These are phyloP conservation scores for Neonectria punicea DNA, from an alignment of 2,329 filamentous ascomycete species.

Conservation along the genomic window DNA sequence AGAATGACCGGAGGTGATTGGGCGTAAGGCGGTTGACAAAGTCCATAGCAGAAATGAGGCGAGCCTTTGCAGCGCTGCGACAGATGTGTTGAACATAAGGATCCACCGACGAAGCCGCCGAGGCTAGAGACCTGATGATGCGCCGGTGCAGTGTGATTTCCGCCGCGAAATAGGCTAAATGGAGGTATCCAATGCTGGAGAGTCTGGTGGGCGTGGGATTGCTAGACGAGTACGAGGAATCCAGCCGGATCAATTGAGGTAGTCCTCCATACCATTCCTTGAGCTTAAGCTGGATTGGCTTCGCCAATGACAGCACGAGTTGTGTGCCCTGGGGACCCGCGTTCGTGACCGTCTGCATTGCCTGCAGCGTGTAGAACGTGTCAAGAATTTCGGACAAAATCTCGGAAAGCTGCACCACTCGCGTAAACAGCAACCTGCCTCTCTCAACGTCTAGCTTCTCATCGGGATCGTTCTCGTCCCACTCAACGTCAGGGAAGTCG, in stretches of 20 bases:
- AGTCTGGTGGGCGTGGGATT: slow-evolving; percentile 56
- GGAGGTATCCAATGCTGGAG: slow-evolving; percentile 78
- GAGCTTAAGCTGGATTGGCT: slow-evolving; percentile 83
- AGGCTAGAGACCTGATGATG: slow-evolving; percentile 82
- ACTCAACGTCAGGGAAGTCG: slow-evolving; percentile 79
- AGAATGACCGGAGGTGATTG: slow-evolving; percentile 88
- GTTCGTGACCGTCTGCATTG: slow-evolving; percentile 74
- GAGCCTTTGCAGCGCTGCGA: slow-evolving; percentile 91
- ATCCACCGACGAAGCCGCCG: slow-evolving; percentile 63
- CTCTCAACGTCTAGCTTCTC: slow-evolving; percentile 73
- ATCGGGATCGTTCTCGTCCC: slow-evolving; percentile 69
- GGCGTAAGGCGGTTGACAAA: slow-evolving; percentile 94
- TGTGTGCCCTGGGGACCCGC: slow-evolving; percentile 77
- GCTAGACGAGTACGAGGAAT: slow-evolving; percentile 59
- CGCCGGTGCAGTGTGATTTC: slow-evolving; percentile 93
- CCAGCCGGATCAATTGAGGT: slow-evolving; percentile 73
- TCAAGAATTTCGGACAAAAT: slow-evolving; percentile 85
- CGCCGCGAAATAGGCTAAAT: slow-evolving; percentile 91
- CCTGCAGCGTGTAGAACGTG: slow-evolving; percentile 82
- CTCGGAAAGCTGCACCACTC: slow-evolving; percentile 79
- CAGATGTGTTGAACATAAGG: slow-evolving; percentile 91
- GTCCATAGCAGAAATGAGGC: slow-evolving; percentile 95
- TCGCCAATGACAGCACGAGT: slow-evolving; percentile 78
- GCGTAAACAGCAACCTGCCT: slow-evolving; percentile 76
- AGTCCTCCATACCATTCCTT: slow-evolving; percentile 84